Conservation (phyloP, 2,329 filamentous ascomycete species). For the Xylaria sp. region DNA sequence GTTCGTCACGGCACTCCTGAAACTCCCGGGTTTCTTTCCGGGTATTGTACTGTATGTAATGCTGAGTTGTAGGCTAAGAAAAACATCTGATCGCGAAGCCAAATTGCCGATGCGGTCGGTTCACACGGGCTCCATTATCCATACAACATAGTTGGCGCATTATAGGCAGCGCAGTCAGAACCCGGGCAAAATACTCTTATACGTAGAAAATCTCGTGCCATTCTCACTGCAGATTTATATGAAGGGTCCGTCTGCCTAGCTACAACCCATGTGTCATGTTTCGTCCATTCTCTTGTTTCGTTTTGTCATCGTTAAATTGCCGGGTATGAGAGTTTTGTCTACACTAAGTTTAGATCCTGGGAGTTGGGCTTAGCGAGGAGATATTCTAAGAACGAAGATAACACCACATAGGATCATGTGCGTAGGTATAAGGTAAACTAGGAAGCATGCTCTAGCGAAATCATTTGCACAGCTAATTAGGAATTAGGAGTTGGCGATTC, state of each 20-base stretch:
- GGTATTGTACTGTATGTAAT: constrained; percentile 13
- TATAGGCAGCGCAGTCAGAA: constrained; percentile 20
- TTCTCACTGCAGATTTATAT: constrained; percentile 2
- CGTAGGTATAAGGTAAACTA: background rate
- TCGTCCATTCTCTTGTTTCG: constrained; percentile 24
- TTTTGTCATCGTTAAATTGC: constrained; percentile 13
- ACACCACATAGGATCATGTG: background rate
- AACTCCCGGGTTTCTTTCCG: constrained; percentile 23
- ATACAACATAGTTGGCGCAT: constrained; percentile 18
- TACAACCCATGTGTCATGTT: background rate
- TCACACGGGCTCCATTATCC: constrained; percentile 9
- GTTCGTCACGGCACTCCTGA: constrained; percentile 25
- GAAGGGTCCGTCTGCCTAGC: constrained; percentile 16
- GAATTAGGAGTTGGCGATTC: too few relatives aligned
- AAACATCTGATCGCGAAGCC: constrained; percentile 31
- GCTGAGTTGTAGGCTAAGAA: constrained; percentile 15
- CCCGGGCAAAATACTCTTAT: constrained; percentile 8
- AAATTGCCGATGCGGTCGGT: constrained; percentile 11
- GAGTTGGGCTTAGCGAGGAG: background rate
- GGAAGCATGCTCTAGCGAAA: background rate
- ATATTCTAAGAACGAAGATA: background rate
- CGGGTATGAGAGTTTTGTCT: background rate
- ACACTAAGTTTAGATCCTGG: background rate
- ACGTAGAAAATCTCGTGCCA: constrained; percentile 12
- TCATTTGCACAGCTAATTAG: background rate